Base-by-base conservation (phyloP, 768 basidiomycete genomes). In the Pisolithus albus region DNA sequence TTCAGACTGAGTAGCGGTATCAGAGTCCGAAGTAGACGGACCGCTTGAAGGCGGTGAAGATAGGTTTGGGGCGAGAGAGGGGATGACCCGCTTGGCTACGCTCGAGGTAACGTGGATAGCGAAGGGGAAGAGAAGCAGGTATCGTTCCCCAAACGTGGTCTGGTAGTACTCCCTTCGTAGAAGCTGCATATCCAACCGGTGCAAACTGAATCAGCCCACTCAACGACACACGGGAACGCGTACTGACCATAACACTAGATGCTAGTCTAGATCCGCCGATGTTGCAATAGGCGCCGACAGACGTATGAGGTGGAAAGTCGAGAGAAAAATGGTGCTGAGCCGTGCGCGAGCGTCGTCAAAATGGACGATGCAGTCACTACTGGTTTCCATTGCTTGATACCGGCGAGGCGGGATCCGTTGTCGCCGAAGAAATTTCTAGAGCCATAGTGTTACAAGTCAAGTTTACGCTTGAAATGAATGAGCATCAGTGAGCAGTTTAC, bases 151-250 rank as follows among this genome's bases (percentile, higher is more conserved):
- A 47, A 83, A 75, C 0, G 69, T 51, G 0, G 84, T 86, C 62
- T 92, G 88, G 65, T 94, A 93, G 67, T 90, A 91, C 68, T 91
- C 90, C 49, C 90, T 72, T 9, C 89, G 88, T 11, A 94, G 72
- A 41, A 93, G 72, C 89, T 93, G 58, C 38, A 39, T 5, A 16
- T 16, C 38, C 15, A 16, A 23, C 24, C 3, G 8, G 7, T 7
- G 7, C 9, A 11, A 26, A 26, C 26, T 23, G 21, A n/a, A 28
- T 19, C 7, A 40, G 46, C 16, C 52, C 19, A 9, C 16, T 13
- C 19, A 42, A 8, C 45, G 4, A 5, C 43, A 40, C 26, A 47
- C 36, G 9, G 28, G 45, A 39, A 41, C n/a, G 2, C 15, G 21
- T 40, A 68, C 81, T 51, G 52, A 88, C 91, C 87, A 92, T 84